Base-by-base conservation (phyloP, 192 early-diverging fungal genomes). In the Coemansia sp. region DNA sequence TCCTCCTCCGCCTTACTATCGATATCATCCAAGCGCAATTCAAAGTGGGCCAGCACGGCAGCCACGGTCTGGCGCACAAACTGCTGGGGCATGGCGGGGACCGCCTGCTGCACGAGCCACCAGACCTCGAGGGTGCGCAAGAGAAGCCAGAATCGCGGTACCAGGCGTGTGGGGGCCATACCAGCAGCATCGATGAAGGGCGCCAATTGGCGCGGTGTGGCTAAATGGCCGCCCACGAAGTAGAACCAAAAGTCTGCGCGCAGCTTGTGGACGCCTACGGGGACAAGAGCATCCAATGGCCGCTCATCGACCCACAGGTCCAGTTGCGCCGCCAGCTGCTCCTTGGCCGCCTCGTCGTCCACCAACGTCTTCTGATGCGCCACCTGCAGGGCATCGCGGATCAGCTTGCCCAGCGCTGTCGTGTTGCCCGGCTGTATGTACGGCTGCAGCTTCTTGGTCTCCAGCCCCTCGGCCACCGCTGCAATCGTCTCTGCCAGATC, bases 231-330 rank as follows among this genome's bases (percentile, higher is more conserved):
- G 17, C 47, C 40, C 20, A 75, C 68, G 58, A 81, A 65, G 55
- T 70, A 62, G 25, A 67, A 68, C 60, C 74, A 64, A 54, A 75
- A 66, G 52, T 81, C 79, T 3, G 68, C 60, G 0, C 69, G 57
- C 45, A 81, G 62, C 55, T 81, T 81, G 50, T 75, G 59, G 38
- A 65, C 41, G 1, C 78, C 78, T 9, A 63, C 33, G n/a, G 57
- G 37, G n/a, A 81, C 79, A 63, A 81, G 68, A 11, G 72, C 68
- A 19, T 81, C 78, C 59, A 75, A 52, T 9, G 77, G 77, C 40
- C 64, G 77, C 55, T 74, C 72, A 31, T 75, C 72, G 19, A 75
- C 60, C 78, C 78, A 81, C 65, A 40, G 2, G 22, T 81, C 78
- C 30, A 81, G 61, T 20, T 81, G 72, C 1, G 23, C 50, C 0